These are phyloP conservation scores for Podospora australis DNA, from an alignment of 495 filamentous ascomycete genomes.

Conservation along the genomic window DNA sequence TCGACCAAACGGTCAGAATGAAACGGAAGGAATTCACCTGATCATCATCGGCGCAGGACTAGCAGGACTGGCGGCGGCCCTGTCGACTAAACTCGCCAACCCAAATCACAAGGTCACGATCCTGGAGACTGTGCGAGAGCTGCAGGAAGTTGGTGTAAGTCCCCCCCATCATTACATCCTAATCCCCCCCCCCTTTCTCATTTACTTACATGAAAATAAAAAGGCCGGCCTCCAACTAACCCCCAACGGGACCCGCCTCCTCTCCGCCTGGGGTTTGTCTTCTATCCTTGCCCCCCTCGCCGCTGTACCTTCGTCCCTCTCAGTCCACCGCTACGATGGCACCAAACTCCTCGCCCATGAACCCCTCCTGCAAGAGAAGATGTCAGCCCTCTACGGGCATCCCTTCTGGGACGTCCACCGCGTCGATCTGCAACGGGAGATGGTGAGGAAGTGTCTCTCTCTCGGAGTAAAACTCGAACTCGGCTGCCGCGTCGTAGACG, in stretches of 20 bases:
- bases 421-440: conserved; percentile 44
- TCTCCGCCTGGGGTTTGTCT: conserved; percentile 45
- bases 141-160: conserved; percentile 40
- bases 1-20: too few species aligned
- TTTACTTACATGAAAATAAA: neutral
- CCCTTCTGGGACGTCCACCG: conserved; percentile 52
- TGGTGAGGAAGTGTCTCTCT: conserved; percentile 33
- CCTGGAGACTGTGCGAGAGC: conserved; percentile 40
- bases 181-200: neutral
- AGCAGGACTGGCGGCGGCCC: conserved; percentile 50
- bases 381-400: conserved; percentile 37
- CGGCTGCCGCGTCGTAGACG: conserved; percentile 26
- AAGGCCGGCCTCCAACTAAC: conserved; percentile 49
- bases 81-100: conserved; percentile 46
- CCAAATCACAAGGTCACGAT: conserved; percentile 45
- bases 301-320: conserved; percentile 46
- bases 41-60: conserved; percentile 53
- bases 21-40: conserved; percentile 25
- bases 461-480: conserved; percentile 38
- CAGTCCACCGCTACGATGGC: conserved; percentile 54
- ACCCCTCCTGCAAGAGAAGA: conserved; percentile 37
- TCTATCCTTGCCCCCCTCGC: conserved; percentile 40
- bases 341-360: conserved; percentile 49
- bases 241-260: conserved; percentile 46
- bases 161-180: conserved; percentile 20